Evolutionary conservation across 225 moss, liverwort and hornwort genomes (phyloP).

Genomic region (Antitrichia curtipendula): DNA sequence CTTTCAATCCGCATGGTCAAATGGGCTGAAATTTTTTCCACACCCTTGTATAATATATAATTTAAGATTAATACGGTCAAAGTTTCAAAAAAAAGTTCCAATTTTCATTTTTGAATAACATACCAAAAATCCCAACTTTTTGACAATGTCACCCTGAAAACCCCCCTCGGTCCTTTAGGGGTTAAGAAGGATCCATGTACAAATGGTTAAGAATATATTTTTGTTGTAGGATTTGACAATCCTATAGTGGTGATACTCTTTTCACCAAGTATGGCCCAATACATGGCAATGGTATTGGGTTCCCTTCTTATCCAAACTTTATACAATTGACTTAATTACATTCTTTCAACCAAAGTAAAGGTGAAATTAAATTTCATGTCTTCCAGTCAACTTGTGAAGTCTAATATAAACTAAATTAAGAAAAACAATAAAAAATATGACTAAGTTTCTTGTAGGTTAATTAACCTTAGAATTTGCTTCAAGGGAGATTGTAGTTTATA

Average conservation of each 20-base stretch:
- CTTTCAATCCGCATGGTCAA: no score
- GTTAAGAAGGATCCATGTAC: neutral
- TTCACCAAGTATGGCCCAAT: accelerated
- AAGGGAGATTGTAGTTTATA: neutral
- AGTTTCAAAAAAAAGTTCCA: no score
- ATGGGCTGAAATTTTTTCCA: no score
- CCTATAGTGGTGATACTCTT: neutral
- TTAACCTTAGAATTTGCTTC: neutral
- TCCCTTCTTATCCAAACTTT: neutral
- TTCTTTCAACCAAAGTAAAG: neutral
- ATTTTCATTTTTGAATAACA: no score
- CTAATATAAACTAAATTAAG: neutral
- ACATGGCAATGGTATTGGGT: neutral
- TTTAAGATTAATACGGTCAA: no score
- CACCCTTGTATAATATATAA: no score
- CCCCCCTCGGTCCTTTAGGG: no score
- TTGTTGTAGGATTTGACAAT: neutral
- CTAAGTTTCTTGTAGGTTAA: neutral
- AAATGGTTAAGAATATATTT: neutral
- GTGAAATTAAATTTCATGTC: no score
- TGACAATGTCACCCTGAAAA: no score
- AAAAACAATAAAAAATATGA: neutral
- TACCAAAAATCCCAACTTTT: no score
- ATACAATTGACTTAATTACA: neutral
- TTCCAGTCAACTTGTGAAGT: neutral